These are phyloP conservation scores for Penicillium italicum DNA, from an alignment of 2,329 filamentous ascomycete species.

Conservation along the genomic window DNA sequence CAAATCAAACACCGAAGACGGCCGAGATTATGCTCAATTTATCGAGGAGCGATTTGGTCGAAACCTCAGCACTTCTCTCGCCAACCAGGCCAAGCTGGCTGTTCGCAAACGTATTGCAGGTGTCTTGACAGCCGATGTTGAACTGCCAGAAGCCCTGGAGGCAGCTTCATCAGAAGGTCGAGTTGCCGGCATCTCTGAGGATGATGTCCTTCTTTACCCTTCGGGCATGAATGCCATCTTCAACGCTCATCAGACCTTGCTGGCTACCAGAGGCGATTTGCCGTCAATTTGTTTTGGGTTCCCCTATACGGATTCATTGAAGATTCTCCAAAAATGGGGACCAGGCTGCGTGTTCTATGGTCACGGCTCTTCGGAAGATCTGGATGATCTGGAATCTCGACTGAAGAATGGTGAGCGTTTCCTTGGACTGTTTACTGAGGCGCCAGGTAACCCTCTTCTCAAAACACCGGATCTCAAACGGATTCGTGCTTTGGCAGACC, in stretches of 20 bases:
- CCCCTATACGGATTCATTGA: slow-evolving; percentile 93
- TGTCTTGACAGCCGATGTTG: slow-evolving; percentile 69
- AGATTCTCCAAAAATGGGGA: slow-evolving; percentile 91
- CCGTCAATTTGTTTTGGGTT: slow-evolving; percentile 95
- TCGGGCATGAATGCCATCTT: slow-evolving; percentile 96
- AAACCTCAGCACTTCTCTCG: slow-evolving; percentile 76
- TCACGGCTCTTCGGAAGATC: slow-evolving; percentile 67
- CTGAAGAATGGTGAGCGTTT: slow-evolving; percentile 70
- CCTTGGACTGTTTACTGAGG: slow-evolving; percentile 87
- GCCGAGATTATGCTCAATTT: slow-evolving; percentile 70
- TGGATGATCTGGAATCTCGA: slow-evolving; percentile 76
- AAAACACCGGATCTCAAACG: slow-evolving; percentile 77
- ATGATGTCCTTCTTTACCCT: slow-evolving; percentile 85
- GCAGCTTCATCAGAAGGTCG: slow-evolving; percentile 33
- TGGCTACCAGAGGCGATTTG: slow-evolving; percentile 59
- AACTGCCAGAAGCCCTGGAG: slow-evolving; percentile 59
- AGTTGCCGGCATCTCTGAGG: slow-evolving; percentile 63
- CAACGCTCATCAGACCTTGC: slow-evolving; percentile 72
- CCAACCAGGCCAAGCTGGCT: slow-evolving; percentile 77
- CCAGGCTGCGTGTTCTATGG: slow-evolving; percentile 88
- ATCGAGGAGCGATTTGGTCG: slow-evolving; percentile 92
- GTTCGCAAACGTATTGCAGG: slow-evolving; percentile 86
- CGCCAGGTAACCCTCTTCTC: slow-evolving; percentile 87
- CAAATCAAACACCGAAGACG: slow-evolving; percentile 36
- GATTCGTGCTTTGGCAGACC: slow-evolving; percentile 75